These are phyloP conservation scores for Strobilomyces echinocephalus DNA, from an alignment of 768 basidiomycete genomes.

Conservation along the genomic window DNA sequence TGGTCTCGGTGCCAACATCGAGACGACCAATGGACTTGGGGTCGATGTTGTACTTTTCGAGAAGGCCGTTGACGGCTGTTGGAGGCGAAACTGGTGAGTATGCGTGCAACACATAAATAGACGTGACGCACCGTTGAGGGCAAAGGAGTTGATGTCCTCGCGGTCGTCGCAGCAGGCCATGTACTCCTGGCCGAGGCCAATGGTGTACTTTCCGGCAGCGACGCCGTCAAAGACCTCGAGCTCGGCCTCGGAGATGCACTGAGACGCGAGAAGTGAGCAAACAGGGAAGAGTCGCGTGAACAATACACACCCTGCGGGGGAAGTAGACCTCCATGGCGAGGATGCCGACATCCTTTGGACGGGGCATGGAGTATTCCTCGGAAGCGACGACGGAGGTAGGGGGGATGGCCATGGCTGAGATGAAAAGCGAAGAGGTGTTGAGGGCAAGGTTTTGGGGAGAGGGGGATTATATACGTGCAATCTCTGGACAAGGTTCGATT, in stretches of 20 bases:
- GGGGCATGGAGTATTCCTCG: slow-evolving; percentile 30
- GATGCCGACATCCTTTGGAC: slow-evolving; percentile 92
- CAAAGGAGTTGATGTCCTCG: slow-evolving; percentile 98
- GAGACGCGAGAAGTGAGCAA: slow-evolving; percentile 6
- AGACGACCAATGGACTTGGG: slow-evolving; percentile 95
- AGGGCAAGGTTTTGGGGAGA: background rate
- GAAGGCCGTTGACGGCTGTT: slow-evolving; percentile 79
- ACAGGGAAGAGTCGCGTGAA: slow-evolving; percentile 5
- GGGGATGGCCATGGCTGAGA: slow-evolving; percentile 24
- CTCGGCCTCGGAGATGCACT: slow-evolving; percentile 95
- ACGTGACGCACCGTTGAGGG: slow-evolving; percentile 73
- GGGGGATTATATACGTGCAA: slow-evolving; percentile 22
- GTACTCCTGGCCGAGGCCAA: slow-evolving; percentile 94
- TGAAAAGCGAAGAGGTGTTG: background rate
- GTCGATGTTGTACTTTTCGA: slow-evolving; percentile 94
- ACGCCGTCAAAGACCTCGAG: slow-evolving; percentile 95
- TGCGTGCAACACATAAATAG: background rate
- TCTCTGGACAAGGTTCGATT: slow-evolving; percentile 6
- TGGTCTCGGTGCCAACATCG: slow-evolving; percentile 97
- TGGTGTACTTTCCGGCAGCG: slow-evolving; percentile 95
- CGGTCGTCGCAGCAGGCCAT: slow-evolving; percentile 99
- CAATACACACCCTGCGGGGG: slow-evolving; percentile 70
- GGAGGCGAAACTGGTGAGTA: background rate
- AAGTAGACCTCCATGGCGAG: slow-evolving; percentile 94
- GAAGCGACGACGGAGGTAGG: slow-evolving; percentile 6